Evolutionary conservation across 2,329 filamentous ascomycete genomes (phyloP).

Genomic region (Ophiostoma australiae): DNA sequence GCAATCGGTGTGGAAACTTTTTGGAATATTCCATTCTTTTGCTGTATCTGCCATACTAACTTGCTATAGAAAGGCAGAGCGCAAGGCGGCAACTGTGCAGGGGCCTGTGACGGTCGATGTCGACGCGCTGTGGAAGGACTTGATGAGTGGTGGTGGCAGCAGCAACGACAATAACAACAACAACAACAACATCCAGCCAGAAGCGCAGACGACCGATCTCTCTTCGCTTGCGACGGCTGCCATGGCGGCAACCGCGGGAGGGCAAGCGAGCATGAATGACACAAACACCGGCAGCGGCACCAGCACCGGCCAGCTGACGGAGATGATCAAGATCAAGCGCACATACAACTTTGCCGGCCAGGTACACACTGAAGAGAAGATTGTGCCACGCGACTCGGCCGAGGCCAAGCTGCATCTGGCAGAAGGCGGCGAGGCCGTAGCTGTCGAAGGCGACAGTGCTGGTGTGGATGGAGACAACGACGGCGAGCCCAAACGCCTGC

Average conservation of each 20-base stretch:
- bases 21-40: not conserved
- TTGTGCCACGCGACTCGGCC: constrained; percentile 59
- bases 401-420: constrained; percentile 61
- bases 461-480: constrained; percentile 31
- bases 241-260: constrained; percentile 10
- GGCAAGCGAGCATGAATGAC: not conserved
- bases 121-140: constrained; percentile 64
- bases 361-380: constrained; percentile 65
- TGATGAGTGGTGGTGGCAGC: constrained; percentile 47
- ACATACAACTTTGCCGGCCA: constrained; percentile 72
- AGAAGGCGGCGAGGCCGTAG: constrained; percentile 40
- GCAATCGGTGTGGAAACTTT: constrained; percentile 20
- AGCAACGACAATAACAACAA: not conserved
- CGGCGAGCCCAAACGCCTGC: constrained; percentile 39
- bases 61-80: constrained; percentile 50
- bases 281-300: not conserved
- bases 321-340: constrained; percentile 60
- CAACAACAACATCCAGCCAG: not conserved
- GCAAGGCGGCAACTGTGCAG: constrained; percentile 46
- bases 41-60: not conserved
- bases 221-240: constrained; percentile 23
- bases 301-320: constrained; percentile 25
- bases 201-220: constrained; percentile 5
- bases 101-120: constrained; percentile 66
- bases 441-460: constrained; percentile 30